Base-by-base conservation (phyloP, 176 grass and related monocot species). In the Tuctoria greenei region DNA sequence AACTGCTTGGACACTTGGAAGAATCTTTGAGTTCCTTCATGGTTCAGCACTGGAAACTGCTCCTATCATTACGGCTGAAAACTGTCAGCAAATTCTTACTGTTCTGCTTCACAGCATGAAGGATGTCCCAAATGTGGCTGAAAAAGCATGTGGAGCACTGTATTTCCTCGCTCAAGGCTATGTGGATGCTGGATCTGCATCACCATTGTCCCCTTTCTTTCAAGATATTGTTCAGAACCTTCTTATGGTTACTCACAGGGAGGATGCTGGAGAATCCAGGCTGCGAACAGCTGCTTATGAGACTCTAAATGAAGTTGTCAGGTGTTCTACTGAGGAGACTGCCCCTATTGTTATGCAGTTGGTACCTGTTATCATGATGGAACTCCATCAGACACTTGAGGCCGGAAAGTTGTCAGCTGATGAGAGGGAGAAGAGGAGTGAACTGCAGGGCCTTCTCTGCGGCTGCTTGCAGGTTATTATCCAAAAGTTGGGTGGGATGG, bases 11-110 rank as follows among this genome's bases (percentile, higher is more conserved):
- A 95, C 92, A 39, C 83, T 95, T 31, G 92, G 92, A 52, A 91
- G 92, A 80, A 95, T 95, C 45, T 95, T 95, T 12, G 92, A 95
- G 73, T 95, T 95, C 86, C 85, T 95, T 78, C 92, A 95, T 82
- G 81, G 92, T 54, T 85, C 92, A 37, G 87, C 84, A 14, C 87
- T 93, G 54, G 91, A 93, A 81, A 95, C 86, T 59, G 58, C 80
- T 71, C 75, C 86, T 61, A 85, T 95, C 64, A 91, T 95, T 71
- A 89, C 88, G 0, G 61, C 83, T 10, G 92, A 91, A 45, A 89
- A 89, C 26, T 89, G 88, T 67, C 92, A 86, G 61, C 92, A 91
- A 64, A 91, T 95, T 75, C 80, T 95, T 36, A 89, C 79, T 36
- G 92, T 95, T 50, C 76, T 95, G 31, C 85, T 95, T 59, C 89